These are phyloP conservation scores for Candida krabiensis DNA, from an alignment of 805 yeast species.

Conservation along the genomic window DNA sequence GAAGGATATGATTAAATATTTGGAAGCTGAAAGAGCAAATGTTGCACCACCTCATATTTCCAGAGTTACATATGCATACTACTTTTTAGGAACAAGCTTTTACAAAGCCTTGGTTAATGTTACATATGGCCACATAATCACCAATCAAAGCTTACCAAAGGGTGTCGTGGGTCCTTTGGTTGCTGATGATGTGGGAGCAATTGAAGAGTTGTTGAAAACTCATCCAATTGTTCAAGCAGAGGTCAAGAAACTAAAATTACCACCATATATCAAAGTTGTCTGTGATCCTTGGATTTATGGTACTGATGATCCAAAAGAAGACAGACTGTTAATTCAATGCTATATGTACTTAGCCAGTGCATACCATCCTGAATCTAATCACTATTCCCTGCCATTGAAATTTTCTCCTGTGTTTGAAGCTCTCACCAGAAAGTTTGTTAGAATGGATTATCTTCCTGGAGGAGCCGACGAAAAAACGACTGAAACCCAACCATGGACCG, in stretches of 20 bases:
- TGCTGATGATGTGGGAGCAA: constrained; percentile 57
- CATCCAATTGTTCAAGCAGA: constrained; percentile 68
- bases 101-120: constrained; percentile 74
- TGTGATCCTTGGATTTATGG: constrained; percentile 90
- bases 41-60: constrained; percentile 55
- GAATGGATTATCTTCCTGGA: constrained; percentile 74
- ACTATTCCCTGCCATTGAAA: constrained; percentile 71
- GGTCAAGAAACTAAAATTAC: constrained; percentile 64
- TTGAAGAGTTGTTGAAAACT: constrained; percentile 49
- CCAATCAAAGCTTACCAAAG: constrained; percentile 53
- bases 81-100: constrained; percentile 53
- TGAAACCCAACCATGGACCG: constrained; percentile 61
- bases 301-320: constrained; percentile 56
- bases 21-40: constrained; percentile 65
- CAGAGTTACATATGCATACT: constrained; percentile 67
- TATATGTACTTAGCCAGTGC: constrained; percentile 72
- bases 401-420: constrained; percentile 75
- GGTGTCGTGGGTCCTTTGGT: constrained; percentile 73
- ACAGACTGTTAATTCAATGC: constrained; percentile 63
- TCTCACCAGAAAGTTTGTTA: constrained; percentile 55
- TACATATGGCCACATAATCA: constrained; percentile 59
- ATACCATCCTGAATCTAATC: constrained; percentile 69
- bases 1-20: constrained; percentile 61
- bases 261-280: constrained; percentile 51
- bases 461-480: constrained; percentile 60